phyloP scores from a whole-genome alignment of 805 yeast genomes.

The Suhomyces sp. region DNA sequence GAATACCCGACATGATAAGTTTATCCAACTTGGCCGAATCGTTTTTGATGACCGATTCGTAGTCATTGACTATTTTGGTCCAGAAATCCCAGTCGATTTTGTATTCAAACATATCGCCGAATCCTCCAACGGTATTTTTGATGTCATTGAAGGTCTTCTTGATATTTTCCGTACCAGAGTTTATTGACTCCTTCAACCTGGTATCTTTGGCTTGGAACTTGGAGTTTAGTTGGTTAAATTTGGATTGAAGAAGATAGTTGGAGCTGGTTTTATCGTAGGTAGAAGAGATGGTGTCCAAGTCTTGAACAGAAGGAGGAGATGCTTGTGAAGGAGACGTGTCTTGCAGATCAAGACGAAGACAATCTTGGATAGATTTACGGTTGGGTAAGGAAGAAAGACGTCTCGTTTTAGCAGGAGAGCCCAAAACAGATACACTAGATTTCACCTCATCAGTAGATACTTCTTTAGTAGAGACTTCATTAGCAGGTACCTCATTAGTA shows the following conservation, averaged over 20 bases:
- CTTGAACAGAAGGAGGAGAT: conserved; percentile 7
- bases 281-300: conserved; percentile 14
- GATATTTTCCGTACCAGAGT: conserved; percentile 37
- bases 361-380: conserved; percentile 25
- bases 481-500: not conserved
- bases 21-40: conserved; percentile 58
- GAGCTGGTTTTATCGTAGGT: conserved; percentile 20
- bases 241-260: conserved; percentile 57
- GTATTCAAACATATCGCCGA: conserved; percentile 31
- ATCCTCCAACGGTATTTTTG: conserved; percentile 45
- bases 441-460: not conserved
- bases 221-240: conserved; percentile 54
- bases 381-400: conserved; percentile 33
- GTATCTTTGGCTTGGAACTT: conserved; percentile 50
- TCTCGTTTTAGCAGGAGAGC: conserved; percentile 1
- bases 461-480: too few relatives aligned
- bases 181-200: conserved; percentile 46
- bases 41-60: conserved; percentile 59
- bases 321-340: conserved; percentile 11
- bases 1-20: conserved; percentile 75
- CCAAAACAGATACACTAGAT: not conserved
- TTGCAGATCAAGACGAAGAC: conserved; percentile 21
- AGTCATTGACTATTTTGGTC: conserved; percentile 78
- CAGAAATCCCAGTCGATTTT: conserved; percentile 81
- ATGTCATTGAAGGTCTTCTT: conserved; percentile 46